phyloP scores from a whole-genome alignment of 1,284 basidiomycete genomes.

The Sanguinoderma infundibulare region DNA sequence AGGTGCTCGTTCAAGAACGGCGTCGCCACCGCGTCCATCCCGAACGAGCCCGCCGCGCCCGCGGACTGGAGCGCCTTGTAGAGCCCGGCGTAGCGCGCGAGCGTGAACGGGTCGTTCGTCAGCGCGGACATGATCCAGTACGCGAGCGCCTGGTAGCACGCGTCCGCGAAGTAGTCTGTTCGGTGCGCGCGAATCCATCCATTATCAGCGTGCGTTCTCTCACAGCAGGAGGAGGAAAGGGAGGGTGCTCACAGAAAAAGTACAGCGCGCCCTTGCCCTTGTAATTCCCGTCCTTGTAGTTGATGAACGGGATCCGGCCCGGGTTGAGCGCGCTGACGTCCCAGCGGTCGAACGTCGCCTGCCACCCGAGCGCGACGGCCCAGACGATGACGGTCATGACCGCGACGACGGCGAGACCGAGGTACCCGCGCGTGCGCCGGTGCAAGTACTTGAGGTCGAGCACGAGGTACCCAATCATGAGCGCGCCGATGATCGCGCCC shows the following conservation, averaged over 20 bases:
- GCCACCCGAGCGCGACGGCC: conserved; percentile 41
- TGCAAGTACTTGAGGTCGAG: conserved; percentile 41
- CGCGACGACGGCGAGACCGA: conserved; percentile 42
- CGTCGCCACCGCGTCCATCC: conserved; percentile 50
- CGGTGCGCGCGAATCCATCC: not conserved
- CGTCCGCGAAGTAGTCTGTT: conserved; percentile 43
- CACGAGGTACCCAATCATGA: conserved; percentile 44
- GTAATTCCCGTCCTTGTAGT: conserved; percentile 40
- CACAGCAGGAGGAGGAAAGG: not conserved
- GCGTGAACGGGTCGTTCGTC: conserved; percentile 46
- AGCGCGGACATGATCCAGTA: conserved; percentile 51
- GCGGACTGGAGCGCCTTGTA: conserved; percentile 47
- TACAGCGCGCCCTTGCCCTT: conserved; percentile 40
- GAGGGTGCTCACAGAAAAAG: conserved; percentile 43
- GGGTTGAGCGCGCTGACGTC: conserved; percentile 16
- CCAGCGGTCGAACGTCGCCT: conserved; percentile 39
- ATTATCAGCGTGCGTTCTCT: not conserved
- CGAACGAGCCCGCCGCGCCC: conserved; percentile 47
- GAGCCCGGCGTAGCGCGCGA: conserved; percentile 47
- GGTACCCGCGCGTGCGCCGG: conserved; percentile 45
- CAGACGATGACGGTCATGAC: conserved; percentile 41
- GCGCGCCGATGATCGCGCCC: conserved; percentile 46
- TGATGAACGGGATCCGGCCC: conserved; percentile 27
- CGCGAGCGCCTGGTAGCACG: conserved; percentile 44
- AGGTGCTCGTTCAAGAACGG: conserved; percentile 45